A percentile compares a stretch with the other conserved stretches of the same genome.
phyloP scores from a whole-genome alignment of 345 rosid genomes.

The Syzygium aromaticum region DNA sequence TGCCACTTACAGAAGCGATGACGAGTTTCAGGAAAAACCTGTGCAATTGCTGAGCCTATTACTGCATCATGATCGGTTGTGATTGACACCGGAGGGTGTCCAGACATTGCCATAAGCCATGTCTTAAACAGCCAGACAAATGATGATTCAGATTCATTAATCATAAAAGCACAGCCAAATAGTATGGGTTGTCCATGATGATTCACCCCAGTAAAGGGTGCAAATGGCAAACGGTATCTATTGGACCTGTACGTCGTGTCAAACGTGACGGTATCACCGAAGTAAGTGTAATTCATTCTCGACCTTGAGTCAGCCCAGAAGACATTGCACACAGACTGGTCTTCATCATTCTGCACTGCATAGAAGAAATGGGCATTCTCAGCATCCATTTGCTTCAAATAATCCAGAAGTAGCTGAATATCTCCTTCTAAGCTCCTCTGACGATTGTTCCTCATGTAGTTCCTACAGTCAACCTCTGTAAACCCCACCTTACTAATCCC shows the following conservation, averaged over 20 bases:
- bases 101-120: conserved; percentile 46
- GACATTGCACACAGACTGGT: conserved; percentile 24
- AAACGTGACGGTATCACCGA: conserved; percentile 43
- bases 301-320: conserved; percentile 52
- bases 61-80: conserved; percentile 39
- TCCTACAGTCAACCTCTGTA: conserved; percentile 44
- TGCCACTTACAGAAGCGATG: conserved; percentile 46
- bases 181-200: conserved; percentile 60
- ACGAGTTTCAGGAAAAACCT: conserved; percentile 38
- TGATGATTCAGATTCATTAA: conserved; percentile 40
- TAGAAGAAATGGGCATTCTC: conserved; percentile 41
- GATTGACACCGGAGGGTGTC: conserved; percentile 30
- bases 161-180: conserved; percentile 45
- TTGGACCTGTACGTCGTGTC: conserved; percentile 43
- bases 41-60: conserved; percentile 28
- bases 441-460: conserved; percentile 38
- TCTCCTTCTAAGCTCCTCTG: conserved; percentile 40
- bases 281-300: conserved; percentile 33
- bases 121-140: conserved; percentile 43
- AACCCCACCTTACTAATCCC: conserved; percentile 45
- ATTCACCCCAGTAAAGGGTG: conserved; percentile 48
- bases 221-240: conserved; percentile 44
- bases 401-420: conserved; percentile 36
- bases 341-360: conserved; percentile 34
- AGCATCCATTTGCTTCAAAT: conserved; percentile 33